These are phyloP conservation scores for Ciborinia camelliae DNA, from an alignment of 2,329 filamentous ascomycete genomes.

Conservation along the genomic window DNA sequence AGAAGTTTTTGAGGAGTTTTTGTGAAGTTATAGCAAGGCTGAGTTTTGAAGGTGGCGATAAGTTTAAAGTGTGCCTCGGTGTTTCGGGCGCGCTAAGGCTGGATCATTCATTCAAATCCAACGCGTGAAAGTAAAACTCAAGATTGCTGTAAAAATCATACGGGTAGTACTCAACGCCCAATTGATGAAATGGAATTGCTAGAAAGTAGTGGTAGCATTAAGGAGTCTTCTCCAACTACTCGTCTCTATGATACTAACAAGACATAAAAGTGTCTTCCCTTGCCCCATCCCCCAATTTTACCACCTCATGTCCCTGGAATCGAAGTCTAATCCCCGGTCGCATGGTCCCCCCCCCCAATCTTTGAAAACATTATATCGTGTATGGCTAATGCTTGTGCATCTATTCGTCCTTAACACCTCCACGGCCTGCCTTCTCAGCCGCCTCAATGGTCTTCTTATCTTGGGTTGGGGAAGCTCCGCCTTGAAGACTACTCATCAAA, in stretches of 20 bases:
- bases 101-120: not conserved
- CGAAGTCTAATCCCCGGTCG: not conserved
- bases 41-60: constrained; percentile 11
- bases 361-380: constrained; percentile 6
- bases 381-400: constrained; percentile 8
- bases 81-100: constrained; percentile 1
- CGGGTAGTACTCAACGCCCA: not conserved
- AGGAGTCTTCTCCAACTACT: constrained; percentile 3
- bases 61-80: constrained; percentile 10
- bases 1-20: no score
- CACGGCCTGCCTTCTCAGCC: constrained; percentile 70
- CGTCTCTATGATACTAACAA: constrained; percentile 19
- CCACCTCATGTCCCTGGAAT: not conserved
- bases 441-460: constrained; percentile 87
- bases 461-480: constrained; percentile 68
- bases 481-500: constrained; percentile 76
- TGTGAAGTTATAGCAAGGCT: constrained; percentile 12
- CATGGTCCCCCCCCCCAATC: not conserved
- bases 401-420: constrained; percentile 69
- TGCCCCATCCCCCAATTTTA: constrained; percentile 9
- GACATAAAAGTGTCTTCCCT: constrained; percentile 1
- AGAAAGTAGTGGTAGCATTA: constrained; percentile 2
- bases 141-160: not conserved
- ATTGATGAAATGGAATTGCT: not conserved
- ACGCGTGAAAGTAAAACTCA: not conserved